Evolutionary conservation across 345 rosid species (phyloP), one percentile per base, ranked within the genome.

Genomic region (Mallotus nudiflorus): DNA sequence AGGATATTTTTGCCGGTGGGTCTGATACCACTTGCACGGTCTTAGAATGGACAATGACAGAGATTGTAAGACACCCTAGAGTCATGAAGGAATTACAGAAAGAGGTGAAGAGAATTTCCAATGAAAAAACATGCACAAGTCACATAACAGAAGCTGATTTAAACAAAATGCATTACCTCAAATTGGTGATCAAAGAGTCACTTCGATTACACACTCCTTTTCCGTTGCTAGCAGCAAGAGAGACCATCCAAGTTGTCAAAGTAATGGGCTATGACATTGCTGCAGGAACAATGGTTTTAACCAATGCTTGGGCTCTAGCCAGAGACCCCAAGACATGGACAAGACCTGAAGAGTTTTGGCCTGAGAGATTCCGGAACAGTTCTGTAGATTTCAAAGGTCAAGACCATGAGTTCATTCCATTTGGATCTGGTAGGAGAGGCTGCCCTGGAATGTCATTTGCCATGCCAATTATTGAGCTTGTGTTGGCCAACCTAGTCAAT

Each of bases 11-110:
- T 35, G 60, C 37, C 15, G 70, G 45, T 1, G 60, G 70, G 9
- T 16, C 70, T 4, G 70, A 66, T 24, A 66, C 70, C 1, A 51
- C 46, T 7, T 50, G 16, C 25, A 33, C 59, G 20, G 46, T 25
- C 11, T 16, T 66, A 20, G 70, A 66, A 35, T 66, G 70, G 59
- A 22, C 46, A 51, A 51, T 66, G 70, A 50, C 69, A 66, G 70
- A 66, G 59, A 29, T 66, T 1, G 13, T 66, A 11, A 66, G 46
- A 29, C 18, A 66, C 37, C 70, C 70, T n/a, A 33, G 44, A 13
- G 48, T 66, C 18, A 66, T 66, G 70, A 51, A 51, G 13, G 22
- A 50, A 35, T 12, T 35, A 6, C 59, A 66, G 18, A 51, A 51
- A 3, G 59, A 66, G 20, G 42, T 35, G 1, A 50, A 51, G 9